Evolutionary conservation across 2,329 filamentous ascomycete genomes (phyloP), one percentile per base, ranked within the genome.

Genomic region (Capronia americana): DNA sequence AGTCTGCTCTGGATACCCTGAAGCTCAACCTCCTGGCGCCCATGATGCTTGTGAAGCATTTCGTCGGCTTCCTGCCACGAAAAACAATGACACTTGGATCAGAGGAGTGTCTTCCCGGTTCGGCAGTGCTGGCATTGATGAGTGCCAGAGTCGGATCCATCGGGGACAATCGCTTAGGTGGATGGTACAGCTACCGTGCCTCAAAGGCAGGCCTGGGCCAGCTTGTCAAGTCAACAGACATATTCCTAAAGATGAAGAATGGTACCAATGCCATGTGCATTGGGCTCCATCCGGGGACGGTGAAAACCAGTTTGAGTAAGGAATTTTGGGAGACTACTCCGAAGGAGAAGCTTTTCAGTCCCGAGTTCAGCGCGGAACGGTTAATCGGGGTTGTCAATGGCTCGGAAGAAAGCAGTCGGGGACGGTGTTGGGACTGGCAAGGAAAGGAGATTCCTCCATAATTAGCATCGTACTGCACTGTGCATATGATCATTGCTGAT

Each of bases 131-230:
- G 82, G 84, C 90, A n/a, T 86, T 86, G 74, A 90, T 93, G 87
- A 89, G 90, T 5, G 92, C 92, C 1, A 87, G 92, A 51, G 90
- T 96, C 0, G 92, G 92, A 10, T 90, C 86, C 34, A 90, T 90
- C 24, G 80, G 84, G 0, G 91, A 94, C 72, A 94, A 96, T 73
- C 75, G 79, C 1, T 81, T 88, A 0, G 92, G 92, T 2, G 92
- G 92, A 0, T 95, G 92, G 92, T 96, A 92, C 77, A 88, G 85
- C 63, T 95, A 95, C 77, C 88, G 92, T 14, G 86, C 89, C 7
- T 89, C 86, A 61, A 96, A 95, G 77, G 87, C 91, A 0, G 91
- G 84, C 1, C 87, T 94, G 3, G 92, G 89, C 70, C 89, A 89
- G 73, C 65, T 92, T 12, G 86, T 87, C 7, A 91, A 88, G 78